A percentile compares a stretch with the other conserved stretches of the same genome.
phyloP scores from a whole-genome alignment of 2,329 filamentous ascomycete genomes.

The Diplodia scrobiculata region DNA sequence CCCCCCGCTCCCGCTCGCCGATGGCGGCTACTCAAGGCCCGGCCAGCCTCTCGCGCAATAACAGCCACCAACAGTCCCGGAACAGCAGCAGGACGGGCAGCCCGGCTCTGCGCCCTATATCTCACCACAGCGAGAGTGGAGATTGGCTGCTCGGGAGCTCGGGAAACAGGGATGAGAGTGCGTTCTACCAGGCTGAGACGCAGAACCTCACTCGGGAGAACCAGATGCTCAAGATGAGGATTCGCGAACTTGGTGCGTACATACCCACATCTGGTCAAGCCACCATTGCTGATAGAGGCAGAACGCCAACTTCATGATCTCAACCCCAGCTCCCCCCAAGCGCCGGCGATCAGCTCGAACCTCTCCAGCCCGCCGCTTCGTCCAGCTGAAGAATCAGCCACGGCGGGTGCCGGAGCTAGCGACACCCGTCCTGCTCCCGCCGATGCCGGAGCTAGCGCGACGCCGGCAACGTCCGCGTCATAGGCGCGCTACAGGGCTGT shows the following conservation, averaged over 20 bases:
- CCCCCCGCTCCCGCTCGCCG: constrained; percentile 44
- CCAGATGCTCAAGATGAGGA: constrained; percentile 76
- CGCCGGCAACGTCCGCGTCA: constrained; percentile 8
- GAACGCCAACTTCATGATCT: constrained; percentile 42
- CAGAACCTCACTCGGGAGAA: constrained; percentile 77
- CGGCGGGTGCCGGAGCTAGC: neutral
- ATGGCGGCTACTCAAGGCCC: constrained; percentile 32
- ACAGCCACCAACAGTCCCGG: constrained; percentile 45
- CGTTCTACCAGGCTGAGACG: constrained; percentile 80
- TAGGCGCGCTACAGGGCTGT: neutral
- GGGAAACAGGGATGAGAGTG: constrained; percentile 64
- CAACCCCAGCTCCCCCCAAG: constrained; percentile 40
- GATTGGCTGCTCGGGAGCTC: constrained; percentile 63
- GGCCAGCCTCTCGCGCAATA: constrained; percentile 48
- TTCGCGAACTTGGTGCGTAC: constrained; percentile 67
- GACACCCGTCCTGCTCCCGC: neutral
- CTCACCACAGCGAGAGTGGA: constrained; percentile 60
- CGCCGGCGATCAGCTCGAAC: constrained; percentile 37
- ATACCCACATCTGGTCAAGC: constrained; percentile 33
- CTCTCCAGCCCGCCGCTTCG: constrained; percentile 35
- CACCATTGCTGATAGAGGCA: constrained; percentile 28
- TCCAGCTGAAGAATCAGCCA: constrained; percentile 10
- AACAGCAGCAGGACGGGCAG: constrained; percentile 47
- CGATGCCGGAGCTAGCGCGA: constrained; percentile 17
- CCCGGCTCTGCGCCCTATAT: constrained; percentile 57